These are phyloP conservation scores for Leucocoprinus sp. DNA, from an alignment of 768 basidiomycete species.

Conservation along the genomic window DNA sequence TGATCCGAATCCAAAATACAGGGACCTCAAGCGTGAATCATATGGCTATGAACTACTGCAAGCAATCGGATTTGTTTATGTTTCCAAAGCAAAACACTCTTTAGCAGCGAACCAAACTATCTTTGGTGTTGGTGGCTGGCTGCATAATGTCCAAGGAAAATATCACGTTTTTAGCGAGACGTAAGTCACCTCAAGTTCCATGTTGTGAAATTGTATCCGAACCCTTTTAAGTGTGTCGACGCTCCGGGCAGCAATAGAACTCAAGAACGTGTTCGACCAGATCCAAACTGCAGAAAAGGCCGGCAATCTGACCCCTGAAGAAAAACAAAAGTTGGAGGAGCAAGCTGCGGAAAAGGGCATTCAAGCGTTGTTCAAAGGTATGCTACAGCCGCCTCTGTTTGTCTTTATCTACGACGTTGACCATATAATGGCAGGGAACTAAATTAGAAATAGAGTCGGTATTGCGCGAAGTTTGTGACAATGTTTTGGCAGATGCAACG, in stretches of 20 bases:
- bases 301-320: slow-evolving; percentile 70
- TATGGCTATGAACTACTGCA: slow-evolving; percentile 84
- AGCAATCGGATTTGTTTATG: slow-evolving; percentile 80
- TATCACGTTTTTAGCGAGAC: slow-evolving; percentile 93
- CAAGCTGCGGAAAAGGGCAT: slow-evolving; percentile 91
- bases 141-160: slow-evolving; percentile 87
- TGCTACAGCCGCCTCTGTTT: slow-evolving; percentile 7
- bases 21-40: slow-evolving; percentile 77
- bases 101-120: slow-evolving; percentile 63
- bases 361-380: slow-evolving; percentile 86
- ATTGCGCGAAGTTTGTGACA: slow-evolving; percentile 81
- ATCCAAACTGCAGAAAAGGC: slow-evolving; percentile 85
- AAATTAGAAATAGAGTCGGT: slow-evolving; percentile 90
- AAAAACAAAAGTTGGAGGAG: slow-evolving; percentile 78
- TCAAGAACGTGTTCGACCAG: slow-evolving; percentile 87
- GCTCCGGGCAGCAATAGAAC: slow-evolving; percentile 76
- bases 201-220: not conserved
- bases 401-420: not conserved
- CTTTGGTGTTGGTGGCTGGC: slow-evolving; percentile 88
- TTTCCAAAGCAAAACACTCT: slow-evolving; percentile 74
- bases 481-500: slow-evolving; percentile 53
- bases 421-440: slow-evolving; percentile 47
- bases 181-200: slow-evolving; percentile 33
- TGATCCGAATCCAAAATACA: slow-evolving; percentile 21
- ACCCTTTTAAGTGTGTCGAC: slow-evolving; percentile 62